Percentiles rank a stretch among this genome's conserved stretches.
phyloP scores from a whole-genome alignment of 2,329 filamentous ascomycete species.

The Colletotrichum caudatum region DNA sequence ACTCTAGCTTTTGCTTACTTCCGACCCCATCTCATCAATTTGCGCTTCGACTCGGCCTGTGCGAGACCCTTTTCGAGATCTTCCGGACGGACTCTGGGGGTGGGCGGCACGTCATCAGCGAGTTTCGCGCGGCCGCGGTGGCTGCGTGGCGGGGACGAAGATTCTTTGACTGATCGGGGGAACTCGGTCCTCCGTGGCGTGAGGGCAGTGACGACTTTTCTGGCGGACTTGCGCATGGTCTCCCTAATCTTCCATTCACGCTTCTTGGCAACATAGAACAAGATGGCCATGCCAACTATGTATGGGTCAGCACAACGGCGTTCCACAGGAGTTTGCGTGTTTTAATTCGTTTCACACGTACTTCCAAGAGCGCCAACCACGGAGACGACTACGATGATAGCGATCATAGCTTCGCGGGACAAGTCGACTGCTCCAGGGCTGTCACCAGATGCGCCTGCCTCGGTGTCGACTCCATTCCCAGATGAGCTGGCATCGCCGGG shows the following conservation, averaged over 20 bases:
- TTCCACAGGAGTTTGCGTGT: neutral
- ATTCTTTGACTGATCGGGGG: conserved; percentile 67
- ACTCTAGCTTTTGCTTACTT: conserved; percentile 14
- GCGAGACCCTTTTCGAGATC: conserved; percentile 71
- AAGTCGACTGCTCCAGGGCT: conserved; percentile 71
- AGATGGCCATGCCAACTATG: conserved; percentile 71
- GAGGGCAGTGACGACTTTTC: conserved; percentile 70
- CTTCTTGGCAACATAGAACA: conserved; percentile 87
- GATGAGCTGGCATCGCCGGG: conserved; percentile 52
- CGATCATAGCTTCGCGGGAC: conserved; percentile 77
- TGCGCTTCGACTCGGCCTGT: conserved; percentile 53
- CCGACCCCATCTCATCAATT: conserved; percentile 49
- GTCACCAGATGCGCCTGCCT: conserved; percentile 74
- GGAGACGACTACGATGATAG: conserved; percentile 79
- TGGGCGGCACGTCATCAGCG: conserved; percentile 70
- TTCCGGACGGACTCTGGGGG: conserved; percentile 64
- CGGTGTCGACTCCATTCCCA: conserved; percentile 58
- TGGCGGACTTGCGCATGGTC: conserved; percentile 76
- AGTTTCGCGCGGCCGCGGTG: conserved; percentile 37
- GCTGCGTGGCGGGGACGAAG: conserved; percentile 39
- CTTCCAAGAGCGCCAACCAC: conserved; percentile 76
- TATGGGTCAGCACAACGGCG: conserved; percentile 14
- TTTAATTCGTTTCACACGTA: conserved; percentile 55
- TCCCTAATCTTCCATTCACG: conserved; percentile 84
- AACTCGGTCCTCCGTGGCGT: conserved; percentile 73